phyloP scores from a whole-genome alignment of 2,329 filamentous ascomycete genomes.

The Sclerotinia borealis region DNA sequence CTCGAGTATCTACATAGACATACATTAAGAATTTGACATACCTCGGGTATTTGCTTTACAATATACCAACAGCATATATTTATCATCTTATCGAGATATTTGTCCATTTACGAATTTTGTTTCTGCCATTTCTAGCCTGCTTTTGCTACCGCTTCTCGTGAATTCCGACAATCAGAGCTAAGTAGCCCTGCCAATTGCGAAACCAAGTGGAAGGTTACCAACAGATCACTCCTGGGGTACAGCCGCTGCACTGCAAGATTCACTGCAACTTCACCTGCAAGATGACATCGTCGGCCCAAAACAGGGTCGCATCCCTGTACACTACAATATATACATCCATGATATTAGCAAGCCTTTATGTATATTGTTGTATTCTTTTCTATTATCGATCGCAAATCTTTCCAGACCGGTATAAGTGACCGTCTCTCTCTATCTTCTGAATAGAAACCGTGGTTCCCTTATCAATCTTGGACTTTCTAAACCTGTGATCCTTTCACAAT shows the following conservation, averaged over 20 bases:
- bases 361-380: background rate
- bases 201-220: background rate
- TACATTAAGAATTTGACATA: too few species aligned
- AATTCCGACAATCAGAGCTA: background rate
- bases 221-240: background rate
- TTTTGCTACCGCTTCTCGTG: background rate
- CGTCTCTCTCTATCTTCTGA: background rate
- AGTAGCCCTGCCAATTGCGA: background rate
- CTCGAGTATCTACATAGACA: too few species aligned
- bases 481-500: background rate
- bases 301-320: conserved; percentile 10
- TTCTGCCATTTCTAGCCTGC: background rate
- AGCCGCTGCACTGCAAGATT: background rate
- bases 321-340: background rate
- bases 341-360: background rate
- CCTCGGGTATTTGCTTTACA: too few species aligned
- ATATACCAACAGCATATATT: too few species aligned
- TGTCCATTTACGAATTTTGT: background rate
- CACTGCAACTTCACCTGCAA: conserved; percentile 14
- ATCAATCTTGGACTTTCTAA: background rate
- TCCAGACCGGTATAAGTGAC: background rate
- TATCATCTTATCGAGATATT: background rate
- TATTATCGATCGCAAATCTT: background rate
- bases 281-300: conserved; percentile 15
- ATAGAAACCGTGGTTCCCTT: background rate